Evolutionary conservation across 2,329 filamentous ascomycete species (phyloP), one percentile per base, ranked within the genome.

Genomic region (Fusarium vanettenii): DNA sequence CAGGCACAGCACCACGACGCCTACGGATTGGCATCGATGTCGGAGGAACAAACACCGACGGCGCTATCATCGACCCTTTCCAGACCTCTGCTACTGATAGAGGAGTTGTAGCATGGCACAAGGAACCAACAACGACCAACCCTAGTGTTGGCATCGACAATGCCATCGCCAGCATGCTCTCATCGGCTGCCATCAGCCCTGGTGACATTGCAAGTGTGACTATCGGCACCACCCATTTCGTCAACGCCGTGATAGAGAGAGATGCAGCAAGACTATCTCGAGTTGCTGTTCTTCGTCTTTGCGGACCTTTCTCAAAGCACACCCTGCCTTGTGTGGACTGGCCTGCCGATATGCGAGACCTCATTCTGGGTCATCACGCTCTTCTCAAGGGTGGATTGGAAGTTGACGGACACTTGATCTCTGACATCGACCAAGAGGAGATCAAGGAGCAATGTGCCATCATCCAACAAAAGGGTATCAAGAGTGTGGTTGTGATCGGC

Each of bases 211-310:
- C 85, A 16, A 86, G 85, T 69, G 84, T 89, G 16, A 87, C 87
- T 3, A 88, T 89, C 70, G 88, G 88, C 62, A 89, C 87, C 1
- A 90, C 89, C 1, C 88, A 91, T 69, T 91, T 91, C 73, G 84
- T 91, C 74, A 91, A 91, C 69, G 89, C 89, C 10, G 87, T 91
- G 4, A 83, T 91, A 1, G 88, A 90, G 77, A 82, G 86, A 50
- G 88, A 91, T 69, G 82, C 82, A 9, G 77, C 83, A 2, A 84
- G 87, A 2, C 79, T 91, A 4, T 84, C 85, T 16, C 82, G 80
- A 6, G 88, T 91, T 6, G 89, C 88, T 2, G 88, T 90, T 3
- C 75, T 91, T 18, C 85, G 89, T 7, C 84, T 91, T 6, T 89
- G 86, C 50, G 87, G 88, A 0, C 87, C 87, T 0, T 91, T 88